A percentile compares a stretch with the other conserved stretches of the same genome.
phyloP scores from a whole-genome alignment of 495 filamentous ascomycete species.

The Penicillium alfredii region DNA sequence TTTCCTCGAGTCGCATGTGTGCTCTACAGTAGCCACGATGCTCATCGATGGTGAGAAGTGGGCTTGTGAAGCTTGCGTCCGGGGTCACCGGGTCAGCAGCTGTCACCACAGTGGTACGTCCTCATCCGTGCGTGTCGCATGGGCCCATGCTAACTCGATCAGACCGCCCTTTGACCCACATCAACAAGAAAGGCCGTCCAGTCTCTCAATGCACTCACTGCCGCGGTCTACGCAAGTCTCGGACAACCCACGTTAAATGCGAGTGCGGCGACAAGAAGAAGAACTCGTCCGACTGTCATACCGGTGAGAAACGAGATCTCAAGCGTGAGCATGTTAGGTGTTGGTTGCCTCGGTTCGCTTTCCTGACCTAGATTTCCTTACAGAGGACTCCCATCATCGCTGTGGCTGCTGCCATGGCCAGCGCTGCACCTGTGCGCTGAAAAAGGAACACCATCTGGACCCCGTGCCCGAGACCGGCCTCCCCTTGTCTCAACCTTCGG shows the following conservation, averaged over 20 bases:
- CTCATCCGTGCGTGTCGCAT: too few relatives aligned
- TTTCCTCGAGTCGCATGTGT: conserved; percentile 40
- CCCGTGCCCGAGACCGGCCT: conserved; percentile 24
- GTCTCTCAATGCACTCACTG: conserved; percentile 98
- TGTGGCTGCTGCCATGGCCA: conserved; percentile 89
- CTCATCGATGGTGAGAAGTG: conserved; percentile 86
- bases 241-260: conserved; percentile 91
- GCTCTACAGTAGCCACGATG: conserved; percentile 52
- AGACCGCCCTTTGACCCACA: conserved; percentile 92
- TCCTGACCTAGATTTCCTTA: conserved; percentile 41
- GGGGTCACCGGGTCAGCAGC: conserved; percentile 90
- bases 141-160: conserved; percentile 25
- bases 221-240: conserved; percentile 93
- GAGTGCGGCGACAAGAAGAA: conserved; percentile 89
- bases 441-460: conserved; percentile 79
- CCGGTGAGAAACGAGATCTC: conserved; percentile 46
- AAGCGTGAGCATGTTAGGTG: conserved; percentile 54
- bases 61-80: conserved; percentile 89
- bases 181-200: conserved; percentile 97
- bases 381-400: conserved; percentile 55
- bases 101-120: conserved; percentile 83
- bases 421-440: conserved; percentile 86
- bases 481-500: conserved; percentile 22
- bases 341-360: conserved; percentile 26
- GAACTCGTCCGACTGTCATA: conserved; percentile 58